Conservation (phyloP, 2,329 filamentous ascomycete genomes). For the Phialophora chinensis region DNA sequence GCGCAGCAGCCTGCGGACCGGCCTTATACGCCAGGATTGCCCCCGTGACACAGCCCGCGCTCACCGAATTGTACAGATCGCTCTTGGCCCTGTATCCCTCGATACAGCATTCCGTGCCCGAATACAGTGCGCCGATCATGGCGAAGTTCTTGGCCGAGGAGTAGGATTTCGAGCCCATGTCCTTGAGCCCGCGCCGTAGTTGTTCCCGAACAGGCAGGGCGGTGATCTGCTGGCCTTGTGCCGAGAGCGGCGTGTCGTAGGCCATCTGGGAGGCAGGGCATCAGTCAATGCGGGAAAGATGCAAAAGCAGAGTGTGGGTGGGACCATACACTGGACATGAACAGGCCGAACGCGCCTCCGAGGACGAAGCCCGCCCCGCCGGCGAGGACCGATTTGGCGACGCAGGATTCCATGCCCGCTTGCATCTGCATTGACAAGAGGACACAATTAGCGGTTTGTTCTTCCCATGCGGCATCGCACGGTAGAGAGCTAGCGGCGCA, state of each 20-base stretch:
- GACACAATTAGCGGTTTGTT: neutral
- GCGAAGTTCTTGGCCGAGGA: constrained; percentile 93
- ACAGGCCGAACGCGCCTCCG: constrained; percentile 91
- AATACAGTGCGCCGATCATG: constrained; percentile 87
- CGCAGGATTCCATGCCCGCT: constrained; percentile 87
- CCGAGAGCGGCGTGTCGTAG: constrained; percentile 88
- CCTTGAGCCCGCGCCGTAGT: constrained; percentile 82
- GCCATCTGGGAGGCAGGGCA: constrained; percentile 71
- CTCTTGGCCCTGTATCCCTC: constrained; percentile 91
- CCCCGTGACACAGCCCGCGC: constrained; percentile 88
- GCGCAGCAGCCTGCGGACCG: constrained; percentile 83
- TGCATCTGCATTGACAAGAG: constrained; percentile 65
- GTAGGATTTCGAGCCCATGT: constrained; percentile 87
- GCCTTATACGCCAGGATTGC: constrained; percentile 85
- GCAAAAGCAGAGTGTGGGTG: neutral
- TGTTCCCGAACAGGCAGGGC: constrained; percentile 82
- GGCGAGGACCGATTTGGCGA: constrained; percentile 84
- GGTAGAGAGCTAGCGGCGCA: too few species aligned
- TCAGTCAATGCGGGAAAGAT: neutral
- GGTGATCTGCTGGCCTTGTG: constrained; percentile 60
- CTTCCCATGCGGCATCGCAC: neutral
- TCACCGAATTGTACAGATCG: constrained; percentile 84
- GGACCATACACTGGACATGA: constrained; percentile 79
- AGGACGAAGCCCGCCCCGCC: constrained; percentile 94
- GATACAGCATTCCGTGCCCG: constrained; percentile 93